A percentile compares a stretch with the other conserved stretches of the same genome.
Conservation (phyloP, 1,139 yeast species). For the Yamadazyma dendronema region DNA sequence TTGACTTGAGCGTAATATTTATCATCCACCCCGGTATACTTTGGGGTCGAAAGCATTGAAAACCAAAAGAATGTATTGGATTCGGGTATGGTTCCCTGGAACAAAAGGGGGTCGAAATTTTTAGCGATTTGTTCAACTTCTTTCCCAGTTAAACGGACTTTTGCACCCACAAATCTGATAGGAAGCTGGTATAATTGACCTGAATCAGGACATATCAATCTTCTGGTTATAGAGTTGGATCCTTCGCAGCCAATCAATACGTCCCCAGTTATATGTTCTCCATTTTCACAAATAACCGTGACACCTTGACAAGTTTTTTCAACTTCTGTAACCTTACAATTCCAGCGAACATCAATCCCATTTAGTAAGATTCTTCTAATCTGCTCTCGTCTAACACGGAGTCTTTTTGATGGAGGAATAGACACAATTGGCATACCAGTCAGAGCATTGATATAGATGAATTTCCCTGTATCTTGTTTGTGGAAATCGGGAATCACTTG, state of each 20-base stretch:
- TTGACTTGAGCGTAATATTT: constrained; percentile 21
- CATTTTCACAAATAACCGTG: constrained; percentile 19
- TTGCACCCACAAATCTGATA: constrained; percentile 24
- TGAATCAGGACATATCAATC: constrained; percentile 16
- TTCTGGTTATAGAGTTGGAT: constrained; percentile 21
- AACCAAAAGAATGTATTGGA: constrained; percentile 26
- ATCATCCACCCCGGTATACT: constrained; percentile 14
- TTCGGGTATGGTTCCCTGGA: constrained; percentile 27
- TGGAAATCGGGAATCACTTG: constrained; percentile 26
- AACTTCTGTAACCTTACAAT: constrained; percentile 17
- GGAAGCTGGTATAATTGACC: constrained; percentile 23
- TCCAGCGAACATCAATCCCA: constrained; percentile 26
- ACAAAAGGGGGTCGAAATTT: constrained; percentile 23
- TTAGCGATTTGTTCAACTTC: constrained; percentile 18
- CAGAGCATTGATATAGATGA: constrained; percentile 24
- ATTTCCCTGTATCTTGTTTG: constrained; percentile 23
- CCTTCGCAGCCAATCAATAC: constrained; percentile 26
- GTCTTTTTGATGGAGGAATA: constrained; percentile 26
- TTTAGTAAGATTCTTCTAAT: constrained; percentile 19
- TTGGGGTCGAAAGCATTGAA: constrained; percentile 24
- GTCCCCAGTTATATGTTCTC: constrained; percentile 19
- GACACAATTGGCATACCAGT: constrained; percentile 22
- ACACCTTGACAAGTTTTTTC: constrained; percentile 12
- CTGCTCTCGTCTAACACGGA: constrained; percentile 27
- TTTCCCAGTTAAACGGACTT: constrained; percentile 18